phyloP scores from a whole-genome alignment of 768 basidiomycete species.

The Lepiota subincarnata region DNA sequence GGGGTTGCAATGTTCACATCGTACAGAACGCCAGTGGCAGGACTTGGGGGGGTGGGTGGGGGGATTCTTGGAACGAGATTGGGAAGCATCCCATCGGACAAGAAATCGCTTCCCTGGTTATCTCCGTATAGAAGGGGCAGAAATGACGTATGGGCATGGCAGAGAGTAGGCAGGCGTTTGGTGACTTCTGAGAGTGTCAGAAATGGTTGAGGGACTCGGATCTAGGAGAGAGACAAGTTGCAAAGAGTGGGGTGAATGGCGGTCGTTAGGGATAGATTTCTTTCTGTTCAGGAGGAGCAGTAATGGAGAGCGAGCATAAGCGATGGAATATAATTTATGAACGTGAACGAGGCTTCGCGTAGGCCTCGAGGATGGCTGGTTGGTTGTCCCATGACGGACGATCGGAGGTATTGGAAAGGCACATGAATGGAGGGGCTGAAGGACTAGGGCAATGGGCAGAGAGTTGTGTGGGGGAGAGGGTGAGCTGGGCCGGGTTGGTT shows the following conservation, averaged over 20 bases:
- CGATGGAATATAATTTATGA: background rate
- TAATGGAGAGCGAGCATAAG: background rate
- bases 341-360: background rate
- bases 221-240: background rate
- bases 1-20: conserved; percentile 1
- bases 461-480: no score
- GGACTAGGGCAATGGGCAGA: conserved; percentile 1
- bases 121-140: background rate
- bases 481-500: background rate
- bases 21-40: background rate
- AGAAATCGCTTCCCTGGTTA: background rate
- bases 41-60: no score
- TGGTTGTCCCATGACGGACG: no score
- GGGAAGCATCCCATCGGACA: background rate
- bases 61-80: background rate
- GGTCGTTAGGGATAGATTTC: no score
- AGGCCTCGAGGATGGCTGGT: conserved; percentile 6
- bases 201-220: background rate
- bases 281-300: no score
- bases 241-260: no score
- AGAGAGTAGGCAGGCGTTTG: background rate
- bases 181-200: background rate
- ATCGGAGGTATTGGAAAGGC: conserved; percentile 7
- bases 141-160: conserved; percentile 2
- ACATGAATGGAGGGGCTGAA: background rate